Base-by-base conservation (phyloP, 768 basidiomycete genomes). In the Dacryopinax primogenitus region DNA sequence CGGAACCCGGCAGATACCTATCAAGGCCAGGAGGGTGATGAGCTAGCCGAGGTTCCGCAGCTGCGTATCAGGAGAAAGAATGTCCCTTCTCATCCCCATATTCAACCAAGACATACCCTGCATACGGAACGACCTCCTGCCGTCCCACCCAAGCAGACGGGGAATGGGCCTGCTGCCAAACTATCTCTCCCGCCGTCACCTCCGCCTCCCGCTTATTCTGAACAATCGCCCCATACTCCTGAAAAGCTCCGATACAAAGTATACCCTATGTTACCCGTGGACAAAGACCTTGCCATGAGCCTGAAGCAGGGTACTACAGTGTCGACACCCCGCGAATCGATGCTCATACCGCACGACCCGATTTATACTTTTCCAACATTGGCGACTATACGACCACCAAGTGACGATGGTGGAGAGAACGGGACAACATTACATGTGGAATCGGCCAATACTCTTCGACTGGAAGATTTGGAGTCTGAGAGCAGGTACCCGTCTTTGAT, bases 41-140 rank as follows among this genome's bases (percentile, higher is more conserved):
- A 30, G 26, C 13, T 3, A 4, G 51, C 15, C 15, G 51, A 58
- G 26, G 51, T 58, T 28, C 51, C 51, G 9, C 51, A 58, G 58
- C 18, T 72, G 66, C 33, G 78, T 62, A 21, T 71, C 62, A 67
- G 65, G 39, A 69, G 69, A 45, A 71, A 69, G 67, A 1, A 73
- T 62, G 58, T 70, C 71, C 6, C 68, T 44, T 21, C 65, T 28
- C 12, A 62, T 6, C 41, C 4, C 4, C 33, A 36, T 12, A 18
- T 3, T 35, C 58, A 23, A 32, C 32, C 58, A 21, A 13, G 33
- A 64, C 18, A 66, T 28, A 21, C 26, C 23, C 9, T 9, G 3
- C 11, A 21, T 7, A 23, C 26, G 51, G 4, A 58, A 15, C 23
- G 21, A 32, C 51, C 51, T 7, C 51, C 51, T 28, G 4, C 51